phyloP scores from a whole-genome alignment of 2,329 filamentous ascomycete species.

The Pezicula rhizophila region DNA sequence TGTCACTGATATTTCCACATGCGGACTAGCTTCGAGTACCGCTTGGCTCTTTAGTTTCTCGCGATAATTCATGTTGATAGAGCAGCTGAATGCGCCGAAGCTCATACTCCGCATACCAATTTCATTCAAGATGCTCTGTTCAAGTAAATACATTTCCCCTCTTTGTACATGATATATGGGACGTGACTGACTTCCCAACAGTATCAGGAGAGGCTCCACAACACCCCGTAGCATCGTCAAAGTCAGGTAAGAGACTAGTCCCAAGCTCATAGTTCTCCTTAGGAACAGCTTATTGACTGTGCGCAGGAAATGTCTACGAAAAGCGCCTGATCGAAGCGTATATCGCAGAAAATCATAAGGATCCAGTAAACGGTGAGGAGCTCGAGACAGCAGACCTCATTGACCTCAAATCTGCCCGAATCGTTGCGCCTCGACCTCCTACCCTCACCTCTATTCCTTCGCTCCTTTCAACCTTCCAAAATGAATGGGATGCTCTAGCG shows the following conservation, averaged over 20 bases:
- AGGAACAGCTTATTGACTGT: constrained; percentile 13
- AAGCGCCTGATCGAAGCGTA: constrained; percentile 93
- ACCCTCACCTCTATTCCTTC: constrained; percentile 95
- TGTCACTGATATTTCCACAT: neutral
- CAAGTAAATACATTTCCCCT: constrained; percentile 45
- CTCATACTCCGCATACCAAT: constrained; percentile 12
- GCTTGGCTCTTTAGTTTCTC: neutral
- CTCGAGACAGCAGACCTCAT: constrained; percentile 80
- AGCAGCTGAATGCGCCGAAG: constrained; percentile 16
- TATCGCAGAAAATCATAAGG: constrained; percentile 86
- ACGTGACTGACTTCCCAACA: constrained; percentile 33
- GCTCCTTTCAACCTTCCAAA: constrained; percentile 89
- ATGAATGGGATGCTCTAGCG: constrained; percentile 94
- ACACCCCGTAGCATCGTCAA: constrained; percentile 88
- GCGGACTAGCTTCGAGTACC: neutral
- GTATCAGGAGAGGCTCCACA: constrained; percentile 96
- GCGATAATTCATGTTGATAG: constrained; percentile 1
- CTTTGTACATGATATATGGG: neutral
- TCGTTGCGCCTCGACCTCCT: constrained; percentile 83
- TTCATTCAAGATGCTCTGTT: constrained; percentile 51
- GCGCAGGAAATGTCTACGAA: constrained; percentile 79
- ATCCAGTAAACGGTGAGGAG: constrained; percentile 83
- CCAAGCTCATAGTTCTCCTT: constrained; percentile 7
- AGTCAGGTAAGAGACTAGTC: constrained; percentile 60
- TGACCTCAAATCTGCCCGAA: constrained; percentile 74